phyloP scores from a whole-genome alignment of 306 rosid species.

The Cicer cuneatum region DNA sequence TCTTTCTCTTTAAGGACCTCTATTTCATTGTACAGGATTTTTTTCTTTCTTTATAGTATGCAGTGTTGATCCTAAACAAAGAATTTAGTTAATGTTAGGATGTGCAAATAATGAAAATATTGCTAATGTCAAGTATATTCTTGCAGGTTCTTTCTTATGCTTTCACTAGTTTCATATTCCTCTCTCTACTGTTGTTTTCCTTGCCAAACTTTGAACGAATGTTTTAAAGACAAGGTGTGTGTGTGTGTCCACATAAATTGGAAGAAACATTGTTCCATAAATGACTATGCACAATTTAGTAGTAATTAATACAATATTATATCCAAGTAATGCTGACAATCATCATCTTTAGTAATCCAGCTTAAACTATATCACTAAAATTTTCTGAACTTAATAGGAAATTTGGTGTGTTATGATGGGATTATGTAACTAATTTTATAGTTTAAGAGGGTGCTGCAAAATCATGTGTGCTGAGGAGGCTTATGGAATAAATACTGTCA shows the following conservation, averaged over 20 bases:
- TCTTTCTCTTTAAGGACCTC: too few relatives aligned
- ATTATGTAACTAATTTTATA: too few relatives aligned
- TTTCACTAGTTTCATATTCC: not conserved
- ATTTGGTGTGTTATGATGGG: too few relatives aligned
- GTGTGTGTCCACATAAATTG: not conserved
- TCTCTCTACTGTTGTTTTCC: not conserved
- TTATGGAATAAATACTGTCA: too few relatives aligned
- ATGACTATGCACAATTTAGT: not conserved
- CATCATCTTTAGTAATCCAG: too few relatives aligned
- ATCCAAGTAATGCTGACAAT: not conserved
- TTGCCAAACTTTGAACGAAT: not conserved
- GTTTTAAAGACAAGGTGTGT: not conserved
- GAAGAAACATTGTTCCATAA: not conserved
- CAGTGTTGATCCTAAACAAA: not conserved
- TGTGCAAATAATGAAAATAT: not conserved
- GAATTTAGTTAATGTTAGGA: not conserved
- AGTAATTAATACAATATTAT: too few relatives aligned
- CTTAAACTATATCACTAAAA: too few relatives aligned
- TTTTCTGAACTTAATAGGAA: too few relatives aligned
- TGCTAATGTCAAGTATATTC: not conserved
- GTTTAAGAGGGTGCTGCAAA: too few relatives aligned
- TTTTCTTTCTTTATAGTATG: not conserved
- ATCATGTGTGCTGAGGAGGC: too few relatives aligned
- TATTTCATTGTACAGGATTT: too few relatives aligned
- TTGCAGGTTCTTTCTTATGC: not conserved